Evolutionary conservation across 768 basidiomycete genomes (phyloP), one percentile per base, ranked within the genome.

Genomic region (Crucibulum laeve): DNA sequence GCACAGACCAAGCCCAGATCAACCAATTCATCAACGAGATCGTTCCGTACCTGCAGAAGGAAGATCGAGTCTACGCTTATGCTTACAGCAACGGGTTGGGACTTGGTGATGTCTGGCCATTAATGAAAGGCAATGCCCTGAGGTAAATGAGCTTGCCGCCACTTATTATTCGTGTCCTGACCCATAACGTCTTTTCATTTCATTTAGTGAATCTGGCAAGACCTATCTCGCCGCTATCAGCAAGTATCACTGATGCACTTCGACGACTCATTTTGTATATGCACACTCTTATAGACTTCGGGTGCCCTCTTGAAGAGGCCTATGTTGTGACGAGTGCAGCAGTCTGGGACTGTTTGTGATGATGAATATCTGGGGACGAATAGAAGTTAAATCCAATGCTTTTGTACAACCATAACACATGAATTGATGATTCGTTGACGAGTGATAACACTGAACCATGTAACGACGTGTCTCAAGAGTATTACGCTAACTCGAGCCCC

Each of bases 61-160:
- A 70, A 37, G 37, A 52, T 6, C 56, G 64, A 19, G 58, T 74
- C 25, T 63, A 60, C 32, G 73, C 70, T 5, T 74, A 73, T 48
- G 73, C 68, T 4, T 74, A 73, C 45, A 73, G 71, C 54, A 73
- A 74, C 45, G 73, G 73, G 5, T 51, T 65, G 22, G 73, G 71
- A 14, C 64, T 74, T 15, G 73, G 73, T 7, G 56, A 67, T 43
- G 66, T 67, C 21, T 74, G 73, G 73, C 71, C 73, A 5, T 57
- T 74, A 57, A 68, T 62, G 57, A 57, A 58, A 15, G 59, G 57
- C 5, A 52, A 58, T 44, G 59, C 60, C 24, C 51, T 70, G 44
- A 71, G 69, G 70, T 68, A 32, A 25, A 59, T 24, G 5, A 40
- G 39, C 11, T 28, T 25, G 13, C 36, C 30, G 11, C 32, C 13